Evolutionary conservation across 2,329 filamentous ascomycete species (phyloP), one percentile per base, ranked within the genome.

Genomic region (Trichoderma sp.): DNA sequence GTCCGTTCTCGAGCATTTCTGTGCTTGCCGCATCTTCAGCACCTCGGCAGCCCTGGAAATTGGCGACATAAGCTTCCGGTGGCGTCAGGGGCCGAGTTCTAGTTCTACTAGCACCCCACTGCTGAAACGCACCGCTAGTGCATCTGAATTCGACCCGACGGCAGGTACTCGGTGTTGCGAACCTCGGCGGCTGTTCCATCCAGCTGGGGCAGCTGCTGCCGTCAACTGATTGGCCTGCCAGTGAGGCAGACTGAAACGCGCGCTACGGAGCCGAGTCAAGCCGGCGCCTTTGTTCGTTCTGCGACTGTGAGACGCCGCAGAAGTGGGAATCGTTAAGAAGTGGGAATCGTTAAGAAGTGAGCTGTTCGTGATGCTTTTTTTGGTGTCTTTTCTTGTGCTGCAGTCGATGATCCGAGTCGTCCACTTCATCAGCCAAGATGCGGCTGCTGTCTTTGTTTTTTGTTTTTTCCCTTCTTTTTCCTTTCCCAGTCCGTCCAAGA

Each of bases 141-240:
- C 48, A 64, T 50, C 52, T 26, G 34, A 14, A 14, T 39, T 39
- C 5, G 34, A 39, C 9, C 7, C 28, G 7, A 10, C 7, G 9
- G 30, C 30, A 34, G 30, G 30, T 34, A 7, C 30, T 34, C 30
- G 30, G 30, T 39, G 34, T 14, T 39, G 34, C 19, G 28, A 50
- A 51, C 39, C 24, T 64, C 55, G 62, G 62, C 62, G 62, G 47
- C 54, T 54, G 62, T 64, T 64, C 62, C 61, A 64, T 64, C 44
- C 52, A 44, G 52, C 21, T 50, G 45, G 52, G 34, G 48, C 43
- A 50, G 21, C 52, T 52, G 44, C 62, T 58, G 52, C 39, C 41
- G 30, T 34, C 30, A 34, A 34, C 30, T 34, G 30, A 64, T 58
- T 64, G 54, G 62, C 39, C 39, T 50, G 52, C 54, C 52, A 26